Conservation (phyloP, 495 filamentous ascomycete genomes). For the Penicillium coffeae region DNA sequence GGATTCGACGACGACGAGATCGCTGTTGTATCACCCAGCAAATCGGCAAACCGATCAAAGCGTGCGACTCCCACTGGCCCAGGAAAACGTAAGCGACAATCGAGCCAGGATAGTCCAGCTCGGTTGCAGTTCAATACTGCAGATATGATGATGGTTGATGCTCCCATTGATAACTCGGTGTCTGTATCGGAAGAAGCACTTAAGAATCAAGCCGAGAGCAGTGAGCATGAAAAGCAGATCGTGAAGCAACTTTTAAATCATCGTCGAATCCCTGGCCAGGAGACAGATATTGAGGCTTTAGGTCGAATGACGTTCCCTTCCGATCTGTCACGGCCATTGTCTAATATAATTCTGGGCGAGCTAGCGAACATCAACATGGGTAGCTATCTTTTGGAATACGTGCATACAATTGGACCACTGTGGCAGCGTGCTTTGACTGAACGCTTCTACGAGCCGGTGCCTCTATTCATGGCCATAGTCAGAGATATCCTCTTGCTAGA, state of each 20-base stretch:
- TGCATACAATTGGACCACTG: constrained; percentile 48
- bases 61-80: constrained; percentile 55
- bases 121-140: constrained; percentile 48
- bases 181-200: constrained; percentile 11
- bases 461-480: constrained; percentile 55
- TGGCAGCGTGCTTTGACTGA: constrained; percentile 63
- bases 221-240: constrained; percentile 29
- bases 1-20: constrained; percentile 74
- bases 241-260: constrained; percentile 60
- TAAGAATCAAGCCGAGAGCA: constrained; percentile 1
- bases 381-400: constrained; percentile 51
- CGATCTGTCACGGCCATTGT: constrained; percentile 46
- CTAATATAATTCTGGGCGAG: constrained; percentile 55
- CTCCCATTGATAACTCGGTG: constrained; percentile 19
- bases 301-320: constrained; percentile 52
- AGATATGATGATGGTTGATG: constrained; percentile 24
- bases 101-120: constrained; percentile 51
- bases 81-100: constrained; percentile 60
- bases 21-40: constrained; percentile 53
- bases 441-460: constrained; percentile 54
- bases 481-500: constrained; percentile 52
- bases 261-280: constrained; percentile 38
- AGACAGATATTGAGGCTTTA: constrained; percentile 55
- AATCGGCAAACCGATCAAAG: constrained; percentile 46
- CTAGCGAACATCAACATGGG: constrained; percentile 40